Conservation (phyloP, 2,329 filamentous ascomycete genomes). For the Xylariaceae sp. region DNA sequence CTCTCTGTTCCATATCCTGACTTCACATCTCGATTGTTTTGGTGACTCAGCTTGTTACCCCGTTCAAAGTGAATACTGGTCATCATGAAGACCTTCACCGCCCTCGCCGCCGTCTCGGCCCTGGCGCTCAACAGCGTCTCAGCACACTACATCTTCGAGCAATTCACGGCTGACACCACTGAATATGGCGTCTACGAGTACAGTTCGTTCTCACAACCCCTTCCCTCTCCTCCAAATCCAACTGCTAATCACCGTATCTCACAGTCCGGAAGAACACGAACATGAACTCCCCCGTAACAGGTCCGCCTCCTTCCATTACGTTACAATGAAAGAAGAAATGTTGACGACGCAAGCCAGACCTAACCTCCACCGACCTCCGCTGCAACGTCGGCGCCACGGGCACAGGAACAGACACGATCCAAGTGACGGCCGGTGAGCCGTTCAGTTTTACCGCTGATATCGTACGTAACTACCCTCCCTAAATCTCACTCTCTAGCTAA, state of each 20-base stretch:
- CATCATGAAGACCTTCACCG: constrained; percentile 32
- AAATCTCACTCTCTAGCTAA: background rate
- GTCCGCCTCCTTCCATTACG: constrained; percentile 11
- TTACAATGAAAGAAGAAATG: background rate
- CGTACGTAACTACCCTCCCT: constrained; percentile 13
- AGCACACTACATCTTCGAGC: constrained; percentile 41
- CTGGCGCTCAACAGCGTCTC: constrained; percentile 33
- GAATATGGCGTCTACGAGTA: constrained; percentile 36
- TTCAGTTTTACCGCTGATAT: constrained; percentile 38
- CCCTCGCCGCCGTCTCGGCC: constrained; percentile 30
- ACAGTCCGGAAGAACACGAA: constrained; percentile 43
- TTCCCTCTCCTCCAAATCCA: too few relatives aligned
- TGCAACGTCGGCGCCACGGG: constrained; percentile 38
- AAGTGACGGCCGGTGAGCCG: constrained; percentile 35
- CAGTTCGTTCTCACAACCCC: constrained; percentile 22
- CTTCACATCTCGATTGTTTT: too few relatives aligned
- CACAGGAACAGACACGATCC: constrained; percentile 32
- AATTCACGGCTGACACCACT: constrained; percentile 32
- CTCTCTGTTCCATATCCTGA: too few relatives aligned
- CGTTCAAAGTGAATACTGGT: too few relatives aligned
- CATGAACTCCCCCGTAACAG: constrained; percentile 44
- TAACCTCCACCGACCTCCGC: constrained; percentile 37
- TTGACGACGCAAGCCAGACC: constrained; percentile 31
- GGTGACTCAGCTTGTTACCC: too few relatives aligned
- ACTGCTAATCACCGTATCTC: background rate